Conservation (phyloP, 2,329 filamentous ascomycete species). For the Aspergillus piperis region DNA sequence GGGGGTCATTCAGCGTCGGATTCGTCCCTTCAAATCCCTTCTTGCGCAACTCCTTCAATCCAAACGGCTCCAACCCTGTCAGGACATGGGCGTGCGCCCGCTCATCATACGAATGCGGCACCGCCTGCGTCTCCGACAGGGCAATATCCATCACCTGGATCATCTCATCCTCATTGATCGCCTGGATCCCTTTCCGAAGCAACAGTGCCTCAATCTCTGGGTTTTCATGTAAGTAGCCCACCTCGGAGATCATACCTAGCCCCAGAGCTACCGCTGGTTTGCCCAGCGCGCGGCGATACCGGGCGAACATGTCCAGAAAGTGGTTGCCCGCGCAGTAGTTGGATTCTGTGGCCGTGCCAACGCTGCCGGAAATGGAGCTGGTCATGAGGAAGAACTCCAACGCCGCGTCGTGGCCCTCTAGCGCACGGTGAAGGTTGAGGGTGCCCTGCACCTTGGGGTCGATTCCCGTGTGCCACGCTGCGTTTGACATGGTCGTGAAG, state of each 20-base stretch:
- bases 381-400: background rate
- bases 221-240: background rate
- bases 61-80: background rate
- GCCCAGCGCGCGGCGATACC: slow-evolving; percentile 1
- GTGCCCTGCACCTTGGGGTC: background rate
- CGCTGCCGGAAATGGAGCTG: background rate
- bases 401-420: background rate
- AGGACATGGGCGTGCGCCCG: slow-evolving; percentile 2
- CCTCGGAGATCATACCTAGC: background rate
- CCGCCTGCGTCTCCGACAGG: background rate
- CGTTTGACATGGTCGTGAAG: background rate
- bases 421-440: slow-evolving; percentile 7
- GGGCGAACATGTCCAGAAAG: background rate
- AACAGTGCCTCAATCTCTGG: slow-evolving; percentile 12
- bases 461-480: background rate
- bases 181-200: slow-evolving; percentile 3
- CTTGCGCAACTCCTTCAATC: too few species aligned
- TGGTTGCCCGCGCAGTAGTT: slow-evolving; percentile 7
- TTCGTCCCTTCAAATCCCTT: background rate
- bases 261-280: background rate
- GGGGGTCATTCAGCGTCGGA: slow-evolving; percentile 3
- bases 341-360: background rate
- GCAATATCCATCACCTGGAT: slow-evolving; percentile 13
- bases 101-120: background rate
- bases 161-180: slow-evolving; percentile 8